Percentiles rank a stretch among this genome's conserved stretches.
Evolutionary conservation across 2,329 filamentous ascomycete genomes (phyloP).

Genomic region (Septoria linicola): DNA sequence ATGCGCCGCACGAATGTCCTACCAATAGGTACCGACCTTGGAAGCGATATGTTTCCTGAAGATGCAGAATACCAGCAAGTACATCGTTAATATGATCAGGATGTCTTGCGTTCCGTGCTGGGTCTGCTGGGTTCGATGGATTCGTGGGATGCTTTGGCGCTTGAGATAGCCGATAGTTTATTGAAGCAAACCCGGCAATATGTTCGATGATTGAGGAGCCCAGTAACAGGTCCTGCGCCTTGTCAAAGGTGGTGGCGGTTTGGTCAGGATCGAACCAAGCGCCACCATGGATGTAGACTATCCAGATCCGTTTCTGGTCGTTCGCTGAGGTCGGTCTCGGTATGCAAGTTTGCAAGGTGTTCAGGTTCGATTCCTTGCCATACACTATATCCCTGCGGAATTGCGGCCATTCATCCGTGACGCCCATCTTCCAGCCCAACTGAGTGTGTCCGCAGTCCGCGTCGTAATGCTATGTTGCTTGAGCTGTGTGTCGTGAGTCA

Average conservation of each 20-base stretch:
- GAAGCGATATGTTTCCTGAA: constrained; percentile 51
- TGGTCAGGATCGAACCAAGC: constrained; percentile 52
- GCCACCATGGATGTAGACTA: constrained; percentile 51
- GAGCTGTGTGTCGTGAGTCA: no score
- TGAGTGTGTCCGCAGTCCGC: no score
- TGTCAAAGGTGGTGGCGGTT: constrained; percentile 38
- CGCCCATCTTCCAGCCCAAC: constrained; percentile 14
- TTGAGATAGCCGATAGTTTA: constrained; percentile 64
- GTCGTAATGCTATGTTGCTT: no score
- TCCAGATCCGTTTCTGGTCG: constrained; percentile 28
- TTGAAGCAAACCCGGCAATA: constrained; percentile 62
- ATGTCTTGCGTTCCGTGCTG: constrained; percentile 52
- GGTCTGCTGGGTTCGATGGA: constrained; percentile 50
- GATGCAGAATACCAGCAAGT: constrained; percentile 50
- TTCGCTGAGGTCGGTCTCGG: constrained; percentile 35
- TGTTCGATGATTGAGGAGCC: constrained; percentile 29
- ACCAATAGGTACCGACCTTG: constrained; percentile 53
- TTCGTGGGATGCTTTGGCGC: constrained; percentile 45
- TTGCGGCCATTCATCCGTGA: constrained; percentile 28
- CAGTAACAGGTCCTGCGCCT: constrained; percentile 41
- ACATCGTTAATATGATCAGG: constrained; percentile 63
- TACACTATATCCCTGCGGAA: constrained; percentile 34
- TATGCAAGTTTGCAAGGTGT: constrained; percentile 47
- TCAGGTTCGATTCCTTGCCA: constrained; percentile 36
- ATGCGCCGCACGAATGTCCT: constrained; percentile 65